phyloP scores from a whole-genome alignment of 495 filamentous ascomycete species.

The Lophiotrema nucula region DNA sequence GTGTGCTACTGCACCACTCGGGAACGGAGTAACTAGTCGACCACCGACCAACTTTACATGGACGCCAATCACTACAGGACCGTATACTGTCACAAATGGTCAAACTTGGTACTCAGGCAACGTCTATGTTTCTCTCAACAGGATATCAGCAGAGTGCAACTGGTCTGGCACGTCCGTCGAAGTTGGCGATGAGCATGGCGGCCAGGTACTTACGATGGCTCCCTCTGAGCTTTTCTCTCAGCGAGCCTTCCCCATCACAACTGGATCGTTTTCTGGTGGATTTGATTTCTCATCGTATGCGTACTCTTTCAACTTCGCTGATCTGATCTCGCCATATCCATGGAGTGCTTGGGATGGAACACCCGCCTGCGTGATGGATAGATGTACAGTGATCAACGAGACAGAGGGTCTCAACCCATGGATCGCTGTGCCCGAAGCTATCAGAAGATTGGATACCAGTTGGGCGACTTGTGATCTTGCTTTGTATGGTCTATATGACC shows the following conservation, averaged over 20 bases:
- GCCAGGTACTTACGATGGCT: conserved; percentile 19
- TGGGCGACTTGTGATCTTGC: conserved; percentile 20
- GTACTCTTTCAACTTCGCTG: conserved; percentile 23
- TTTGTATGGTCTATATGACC: conserved; percentile 20
- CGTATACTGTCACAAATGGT: conserved; percentile 18
- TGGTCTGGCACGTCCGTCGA: conserved; percentile 10
- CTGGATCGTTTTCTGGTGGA: conserved; percentile 5
- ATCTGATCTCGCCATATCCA: conserved; percentile 11
- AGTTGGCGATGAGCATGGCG: conserved; percentile 9
- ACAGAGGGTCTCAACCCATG: conserved; percentile 9
- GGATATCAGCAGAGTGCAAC: conserved; percentile 9
- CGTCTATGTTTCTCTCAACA: conserved; percentile 19
- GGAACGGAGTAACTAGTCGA: background rate
- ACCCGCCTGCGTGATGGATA: conserved; percentile 1
- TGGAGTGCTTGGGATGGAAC: conserved; percentile 12
- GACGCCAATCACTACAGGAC: conserved; percentile 20
- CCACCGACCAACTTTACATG: conserved; percentile 20
- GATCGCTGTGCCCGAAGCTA: conserved; percentile 17
- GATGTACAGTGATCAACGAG: conserved; percentile 3
- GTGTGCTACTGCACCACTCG: conserved; percentile 19
- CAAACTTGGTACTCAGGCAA: conserved; percentile 24
- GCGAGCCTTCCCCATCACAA: conserved; percentile 15
- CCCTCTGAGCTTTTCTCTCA: conserved; percentile 15
- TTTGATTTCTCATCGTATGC: conserved; percentile 7
- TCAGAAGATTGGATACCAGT: conserved; percentile 11